Evolutionary conservation across 768 basidiomycete species (phyloP).

Genomic region (Suillus sp.): DNA sequence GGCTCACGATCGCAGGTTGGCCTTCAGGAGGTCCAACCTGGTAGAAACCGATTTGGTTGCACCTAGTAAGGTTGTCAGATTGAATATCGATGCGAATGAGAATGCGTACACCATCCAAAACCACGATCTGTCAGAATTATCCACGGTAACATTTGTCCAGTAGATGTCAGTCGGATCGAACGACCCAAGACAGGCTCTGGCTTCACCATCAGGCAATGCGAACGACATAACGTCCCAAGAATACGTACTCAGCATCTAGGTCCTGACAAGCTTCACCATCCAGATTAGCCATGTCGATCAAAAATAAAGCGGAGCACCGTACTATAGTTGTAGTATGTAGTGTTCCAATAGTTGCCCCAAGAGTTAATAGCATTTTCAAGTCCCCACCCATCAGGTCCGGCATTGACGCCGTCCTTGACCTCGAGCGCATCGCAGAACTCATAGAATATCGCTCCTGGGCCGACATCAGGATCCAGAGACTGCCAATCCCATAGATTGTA

Average conservation of each 20-base stretch:
- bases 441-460: conserved; percentile 39
- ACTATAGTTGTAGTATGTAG: conserved; percentile 48
- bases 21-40: conserved; percentile 40
- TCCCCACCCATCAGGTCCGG: conserved; percentile 58
- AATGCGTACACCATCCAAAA: conserved; percentile 62
- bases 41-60: conserved; percentile 66
- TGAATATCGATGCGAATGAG: background rate
- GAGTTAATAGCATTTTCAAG: conserved; percentile 58
- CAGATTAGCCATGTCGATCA: background rate
- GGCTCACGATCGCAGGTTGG: conserved; percentile 38
- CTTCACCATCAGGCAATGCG: conserved; percentile 37
- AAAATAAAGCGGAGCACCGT: conserved; percentile 25
- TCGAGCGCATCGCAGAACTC: conserved; percentile 44
- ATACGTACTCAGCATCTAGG: conserved; percentile 47
- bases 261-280: conserved; percentile 51
- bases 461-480: conserved; percentile 50
- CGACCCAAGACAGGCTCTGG: conserved; percentile 43
- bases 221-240: conserved; percentile 7
- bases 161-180: conserved; percentile 39
- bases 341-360: conserved; percentile 62
- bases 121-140: conserved; percentile 66
- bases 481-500: conserved; percentile 67
- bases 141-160: conserved; percentile 57
- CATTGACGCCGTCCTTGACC: conserved; percentile 41
- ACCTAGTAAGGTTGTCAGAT: conserved; percentile 39